Percentiles rank a stretch among this genome's conserved stretches.
phyloP scores from a whole-genome alignment of 495 filamentous ascomycete species.

The Neurospora pannonica region DNA sequence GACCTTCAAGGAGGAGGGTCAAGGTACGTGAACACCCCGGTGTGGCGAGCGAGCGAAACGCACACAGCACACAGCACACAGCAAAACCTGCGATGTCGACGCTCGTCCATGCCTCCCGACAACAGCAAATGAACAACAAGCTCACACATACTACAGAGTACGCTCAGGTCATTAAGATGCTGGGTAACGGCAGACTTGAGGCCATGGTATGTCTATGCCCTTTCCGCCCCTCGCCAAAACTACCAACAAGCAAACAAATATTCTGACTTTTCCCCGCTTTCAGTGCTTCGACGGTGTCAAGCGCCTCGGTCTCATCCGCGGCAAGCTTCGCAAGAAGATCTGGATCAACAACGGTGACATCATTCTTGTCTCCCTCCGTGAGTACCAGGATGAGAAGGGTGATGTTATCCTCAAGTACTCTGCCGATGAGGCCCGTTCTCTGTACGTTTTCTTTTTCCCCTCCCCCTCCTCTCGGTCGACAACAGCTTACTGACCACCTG shows the following conservation, averaged over 20 bases:
- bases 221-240: background rate
- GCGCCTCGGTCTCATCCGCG: constrained; percentile 75
- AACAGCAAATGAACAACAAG: constrained; percentile 12
- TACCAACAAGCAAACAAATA: background rate
- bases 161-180: constrained; percentile 97
- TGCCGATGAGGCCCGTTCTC: constrained; percentile 87
- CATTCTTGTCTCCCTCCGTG: constrained; percentile 90
- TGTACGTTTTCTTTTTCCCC: constrained; percentile 29
- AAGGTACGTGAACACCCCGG: constrained; percentile 44
- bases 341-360: constrained; percentile 99
- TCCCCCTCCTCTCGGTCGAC: background rate
- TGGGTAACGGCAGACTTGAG: constrained; percentile 94
- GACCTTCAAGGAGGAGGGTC: constrained; percentile 95
- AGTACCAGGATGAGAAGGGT: constrained; percentile 98
- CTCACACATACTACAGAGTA: constrained; percentile 54
- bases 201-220: constrained; percentile 37
- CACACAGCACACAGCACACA: background rate
- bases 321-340: constrained; percentile 95
- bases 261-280: constrained; percentile 55
- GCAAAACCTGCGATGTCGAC: background rate
- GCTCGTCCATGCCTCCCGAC: background rate
- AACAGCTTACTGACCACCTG: constrained; percentile 4
- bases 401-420: constrained; percentile 99
- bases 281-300: constrained; percentile 94
- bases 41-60: constrained; percentile 4